phyloP scores from a whole-genome alignment of 2,329 filamentous ascomycete species.

The Berkeleyomyces basicola region DNA sequence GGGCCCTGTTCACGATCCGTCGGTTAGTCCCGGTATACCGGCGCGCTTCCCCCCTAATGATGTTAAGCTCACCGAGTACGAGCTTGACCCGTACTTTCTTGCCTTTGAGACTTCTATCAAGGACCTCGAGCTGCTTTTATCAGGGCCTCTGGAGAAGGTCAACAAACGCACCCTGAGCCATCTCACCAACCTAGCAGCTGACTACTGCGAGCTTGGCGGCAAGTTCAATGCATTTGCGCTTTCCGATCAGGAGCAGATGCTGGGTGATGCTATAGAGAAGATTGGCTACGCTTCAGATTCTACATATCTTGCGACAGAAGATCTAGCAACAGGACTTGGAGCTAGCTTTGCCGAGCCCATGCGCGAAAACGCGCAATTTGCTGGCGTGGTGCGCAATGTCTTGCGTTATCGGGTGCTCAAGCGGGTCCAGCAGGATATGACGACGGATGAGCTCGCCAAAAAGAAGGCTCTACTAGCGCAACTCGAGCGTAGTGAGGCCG shows the following conservation, averaged over 20 bases:
- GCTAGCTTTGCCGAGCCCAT: constrained; percentile 94
- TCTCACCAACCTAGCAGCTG: constrained; percentile 64
- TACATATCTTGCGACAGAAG: constrained; percentile 89
- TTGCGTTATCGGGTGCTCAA: constrained; percentile 83
- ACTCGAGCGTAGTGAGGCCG: constrained; percentile 81
- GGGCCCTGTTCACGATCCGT: constrained; percentile 19
- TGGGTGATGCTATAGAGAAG: constrained; percentile 85
- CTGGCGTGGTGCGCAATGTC: constrained; percentile 78
- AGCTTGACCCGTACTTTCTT: constrained; percentile 90
- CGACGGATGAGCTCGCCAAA: constrained; percentile 77
- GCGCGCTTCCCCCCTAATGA: constrained; percentile 65
- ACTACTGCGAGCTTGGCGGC: constrained; percentile 86
- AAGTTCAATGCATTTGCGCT: constrained; percentile 93
- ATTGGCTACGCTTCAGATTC: constrained; percentile 89
- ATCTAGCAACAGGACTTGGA: constrained; percentile 72
- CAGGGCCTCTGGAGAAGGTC: constrained; percentile 91
- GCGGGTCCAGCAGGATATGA: constrained; percentile 94
- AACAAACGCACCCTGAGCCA: constrained; percentile 81
- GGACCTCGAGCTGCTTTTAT: constrained; percentile 74
- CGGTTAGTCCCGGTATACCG: constrained; percentile 19
- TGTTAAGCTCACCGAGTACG: constrained; percentile 64
- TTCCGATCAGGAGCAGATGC: constrained; percentile 74
- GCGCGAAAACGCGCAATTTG: constrained; percentile 94
- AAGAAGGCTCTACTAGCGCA: constrained; percentile 70
- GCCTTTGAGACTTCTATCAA: constrained; percentile 85